Evolutionary conservation across 257 asterid species (phyloP).

Genomic region (Solanum arcanum): DNA sequence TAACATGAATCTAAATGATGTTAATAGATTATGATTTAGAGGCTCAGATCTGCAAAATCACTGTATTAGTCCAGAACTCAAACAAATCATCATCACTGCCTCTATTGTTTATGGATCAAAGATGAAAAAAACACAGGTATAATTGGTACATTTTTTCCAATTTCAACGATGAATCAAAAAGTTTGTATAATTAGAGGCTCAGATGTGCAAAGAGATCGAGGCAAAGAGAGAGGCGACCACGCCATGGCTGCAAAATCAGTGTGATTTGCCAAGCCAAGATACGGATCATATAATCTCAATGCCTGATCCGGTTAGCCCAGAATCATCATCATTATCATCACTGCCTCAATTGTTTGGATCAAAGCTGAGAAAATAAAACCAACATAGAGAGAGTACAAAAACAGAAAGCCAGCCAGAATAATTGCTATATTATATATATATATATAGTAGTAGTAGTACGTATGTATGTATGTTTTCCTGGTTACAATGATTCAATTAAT

Average conservation of each 20-base stretch:
- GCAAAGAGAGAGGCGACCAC: not conserved
- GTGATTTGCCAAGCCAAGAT: not conserved
- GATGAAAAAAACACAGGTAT: not conserved
- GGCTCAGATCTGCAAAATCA: constrained; percentile 32
- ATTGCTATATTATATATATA: not conserved
- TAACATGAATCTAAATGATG: too few species aligned
- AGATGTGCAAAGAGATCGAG: not conserved
- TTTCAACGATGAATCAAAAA: not conserved
- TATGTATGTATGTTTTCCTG: not conserved
- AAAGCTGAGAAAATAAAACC: not conserved
- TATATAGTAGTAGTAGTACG: not conserved
- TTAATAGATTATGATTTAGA: not conserved
- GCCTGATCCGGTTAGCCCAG: not conserved
- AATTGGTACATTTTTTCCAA: not conserved
- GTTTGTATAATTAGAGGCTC: not conserved
- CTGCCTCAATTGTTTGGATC: not conserved
- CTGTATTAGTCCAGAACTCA: not conserved
- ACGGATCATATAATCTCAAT: not conserved
- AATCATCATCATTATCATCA: not conserved
- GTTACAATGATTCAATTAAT: not conserved
- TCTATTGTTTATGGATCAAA: not conserved
- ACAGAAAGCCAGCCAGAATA: not conserved
- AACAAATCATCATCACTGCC: not conserved
- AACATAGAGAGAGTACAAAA: not conserved
- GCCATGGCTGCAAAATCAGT: not conserved